phyloP scores from a whole-genome alignment of 2,329 filamentous ascomycete species.

The Penicillium sp. region DNA sequence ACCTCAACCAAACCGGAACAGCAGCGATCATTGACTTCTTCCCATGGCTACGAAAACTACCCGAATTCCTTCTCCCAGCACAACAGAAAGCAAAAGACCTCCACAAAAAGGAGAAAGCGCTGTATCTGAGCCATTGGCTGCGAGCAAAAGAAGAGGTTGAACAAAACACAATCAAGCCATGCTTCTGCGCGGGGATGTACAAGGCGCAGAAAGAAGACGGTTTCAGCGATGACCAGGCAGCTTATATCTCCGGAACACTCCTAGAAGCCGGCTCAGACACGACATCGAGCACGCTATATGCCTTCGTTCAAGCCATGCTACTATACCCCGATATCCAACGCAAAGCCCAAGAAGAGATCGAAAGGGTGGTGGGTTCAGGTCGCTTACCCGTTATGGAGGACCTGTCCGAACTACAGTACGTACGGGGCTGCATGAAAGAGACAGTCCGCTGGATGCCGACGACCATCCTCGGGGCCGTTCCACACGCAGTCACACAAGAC shows the following conservation, averaged over 20 bases:
- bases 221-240: slow-evolving; percentile 33
- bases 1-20: slow-evolving; percentile 41
- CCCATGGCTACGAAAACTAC: slow-evolving; percentile 45
- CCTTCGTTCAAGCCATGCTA: slow-evolving; percentile 49
- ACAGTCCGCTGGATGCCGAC: slow-evolving; percentile 41
- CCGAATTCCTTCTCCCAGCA: slow-evolving; percentile 39
- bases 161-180: slow-evolving; percentile 28
- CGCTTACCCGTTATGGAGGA: slow-evolving; percentile 35
- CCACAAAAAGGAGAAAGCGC: slow-evolving; percentile 43
- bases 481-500: slow-evolving; percentile 49
- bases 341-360: slow-evolving; percentile 40
- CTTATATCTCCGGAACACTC: slow-evolving; percentile 30
- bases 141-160: slow-evolving; percentile 36
- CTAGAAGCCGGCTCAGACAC: slow-evolving; percentile 51
- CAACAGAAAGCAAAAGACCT: slow-evolving; percentile 41
- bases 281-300: slow-evolving; percentile 48
- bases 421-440: slow-evolving; percentile 34
- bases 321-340: slow-evolving; percentile 44
- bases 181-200: slow-evolving; percentile 26
- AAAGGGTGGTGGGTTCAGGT: slow-evolving; percentile 28
- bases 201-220: slow-evolving; percentile 30
- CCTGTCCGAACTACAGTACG: slow-evolving; percentile 30
- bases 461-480: slow-evolving; percentile 43
- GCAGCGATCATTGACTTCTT: slow-evolving; percentile 48
- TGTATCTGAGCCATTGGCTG: slow-evolving; percentile 44